A percentile compares a stretch with the other conserved stretches of the same genome.
These are phyloP conservation scores for Torrubiellomyces zombiae DNA, from an alignment of 2,329 filamentous ascomycete genomes.

Conservation along the genomic window DNA sequence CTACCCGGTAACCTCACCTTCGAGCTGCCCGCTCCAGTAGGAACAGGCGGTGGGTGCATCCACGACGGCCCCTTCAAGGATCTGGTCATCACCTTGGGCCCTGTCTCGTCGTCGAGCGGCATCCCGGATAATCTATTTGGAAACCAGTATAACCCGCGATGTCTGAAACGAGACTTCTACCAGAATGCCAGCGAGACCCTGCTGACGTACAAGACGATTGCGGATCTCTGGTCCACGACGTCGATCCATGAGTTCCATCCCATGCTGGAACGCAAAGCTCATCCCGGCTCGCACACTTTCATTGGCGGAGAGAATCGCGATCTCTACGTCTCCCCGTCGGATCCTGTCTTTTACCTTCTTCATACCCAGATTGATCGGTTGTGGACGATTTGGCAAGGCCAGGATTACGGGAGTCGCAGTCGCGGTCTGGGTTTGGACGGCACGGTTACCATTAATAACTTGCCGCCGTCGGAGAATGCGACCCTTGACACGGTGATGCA, in stretches of 20 bases:
- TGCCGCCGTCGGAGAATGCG: slow-evolving; percentile 1
- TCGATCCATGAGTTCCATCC: slow-evolving; percentile 2
- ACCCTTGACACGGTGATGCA: slow-evolving; percentile 1
- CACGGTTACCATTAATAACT: slow-evolving; percentile 3
- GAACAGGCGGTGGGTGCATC: slow-evolving; percentile 4
- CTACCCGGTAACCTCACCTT: neutral
- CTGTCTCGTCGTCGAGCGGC: neutral
- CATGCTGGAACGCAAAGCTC: slow-evolving; percentile 1
- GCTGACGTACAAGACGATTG: slow-evolving; percentile 1
- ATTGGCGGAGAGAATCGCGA: slow-evolving; percentile 3
- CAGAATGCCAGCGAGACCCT: neutral
- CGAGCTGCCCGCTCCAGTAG: neutral
- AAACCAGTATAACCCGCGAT: slow-evolving; percentile 3
- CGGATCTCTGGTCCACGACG: neutral
- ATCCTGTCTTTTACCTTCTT: slow-evolving; percentile 3
- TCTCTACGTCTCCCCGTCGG: slow-evolving; percentile 3
- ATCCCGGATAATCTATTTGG: slow-evolving; percentile 1
- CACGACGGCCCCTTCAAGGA: slow-evolving; percentile 1
- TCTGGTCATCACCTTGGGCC: slow-evolving; percentile 2
- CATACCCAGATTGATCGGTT: slow-evolving; percentile 3
- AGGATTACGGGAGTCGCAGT: slow-evolving; percentile 1
- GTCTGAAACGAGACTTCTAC: slow-evolving; percentile 3
- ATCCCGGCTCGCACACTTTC: neutral
- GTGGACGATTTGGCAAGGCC: slow-evolving; percentile 4
- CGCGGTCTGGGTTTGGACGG: slow-evolving; percentile 1